Base-by-base conservation (phyloP, 306 rosid species). In the Trifolium subterraneum region DNA sequence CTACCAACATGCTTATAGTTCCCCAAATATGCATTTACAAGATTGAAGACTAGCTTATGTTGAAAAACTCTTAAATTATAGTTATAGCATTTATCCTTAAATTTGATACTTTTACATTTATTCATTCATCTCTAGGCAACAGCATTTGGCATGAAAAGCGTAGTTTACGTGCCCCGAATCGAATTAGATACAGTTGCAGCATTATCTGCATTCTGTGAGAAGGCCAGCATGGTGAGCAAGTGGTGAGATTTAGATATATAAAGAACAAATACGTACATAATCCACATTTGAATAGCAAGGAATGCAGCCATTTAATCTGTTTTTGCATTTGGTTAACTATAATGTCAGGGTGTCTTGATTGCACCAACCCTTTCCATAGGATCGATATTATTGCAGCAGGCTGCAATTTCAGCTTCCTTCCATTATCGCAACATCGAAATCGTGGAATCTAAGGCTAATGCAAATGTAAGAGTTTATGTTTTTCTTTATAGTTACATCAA, bases 211-310 rank as follows among this genome's bases (percentile, higher is more conserved):
- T 86, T 94, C 78, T 90, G 98, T 78, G 96, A 92, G 73, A 94
- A 94, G 84, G 97, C 97, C 81, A 94, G 88, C 96, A 90, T 83
- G 96, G 96, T 90, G 98, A 94, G 99, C 95, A 83, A 76, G 74
- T 87, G 97, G 96, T 90, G 98, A 91, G 97, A 80, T 72, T 12
- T 14, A 58, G 9, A 75, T 22, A 54, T 33, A 55, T 33, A n/a
- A n/a, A n/a, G n/a, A n/a, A n/a, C n/a, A n/a, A n/a, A n/a, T n/a
- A n/a, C n/a, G n/a, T n/a, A n/a, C n/a, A n/a, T n/a, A n/a, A n/a
- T n/a, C n/a, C n/a, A n/a, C n/a, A n/a, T n/a, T n/a, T n/a, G n/a
- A n/a, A n/a, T n/a, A n/a, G n/a, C n/a, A n/a, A n/a, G n/a, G n/a
- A n/a, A n/a, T n/a, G n/a, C n/a, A n/a, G n/a, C 38, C 52, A 27